Evolutionary conservation across 2,329 filamentous ascomycete genomes (phyloP), one percentile per base, ranked within the genome.

Genomic region (Colletotrichum kahawae): DNA sequence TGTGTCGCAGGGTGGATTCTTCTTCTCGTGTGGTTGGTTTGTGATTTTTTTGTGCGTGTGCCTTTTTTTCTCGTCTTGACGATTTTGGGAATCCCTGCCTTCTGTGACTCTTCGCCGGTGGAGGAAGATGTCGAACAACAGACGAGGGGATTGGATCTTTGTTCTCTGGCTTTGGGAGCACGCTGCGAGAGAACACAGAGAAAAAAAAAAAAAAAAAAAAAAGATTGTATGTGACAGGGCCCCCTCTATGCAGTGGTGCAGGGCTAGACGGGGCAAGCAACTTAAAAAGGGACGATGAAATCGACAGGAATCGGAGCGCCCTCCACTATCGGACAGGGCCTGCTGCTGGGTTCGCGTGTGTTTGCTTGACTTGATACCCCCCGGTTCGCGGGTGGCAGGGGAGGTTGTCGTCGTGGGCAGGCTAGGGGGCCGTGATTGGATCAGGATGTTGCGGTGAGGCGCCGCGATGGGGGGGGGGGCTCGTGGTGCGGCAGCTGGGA

Each of bases 361-460:
- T 57, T 74, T 69, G 54, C 48, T 67, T 48, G 54, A 38, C 36
- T 38, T 54, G 60, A 43, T 34, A 51, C 60, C 72, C 68, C 68
- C 34, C 43, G 43, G 72, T 65, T 67, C 72, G 68, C 33, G 27
- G 63, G 72, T 71, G 72, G 63, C 72, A 75, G 72, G 72, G 72
- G 60, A 65, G 31, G 27, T 33, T 71, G 56, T 72, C 68, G 72
- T 71, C 72, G 72, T 72, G 68, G 72, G 72, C 62, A 36, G 60
- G 60, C 62, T 54, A 64, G 51, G n/a, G 18, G 21, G 56, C 18
- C 68, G 72, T 75, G 68, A 75, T 75, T 75, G 72, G 72, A 29
- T 75, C 72, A 75, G 68, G 24, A 75, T 75, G 72, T 75, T 75
- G 72, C 72, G 72, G 72, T 75, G 72, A 75, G 68, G 59, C 69